A percentile compares a stretch with the other conserved stretches of the same genome.
phyloP scores from a whole-genome alignment of 495 filamentous ascomycete genomes.

The Aspergillus affinis region DNA sequence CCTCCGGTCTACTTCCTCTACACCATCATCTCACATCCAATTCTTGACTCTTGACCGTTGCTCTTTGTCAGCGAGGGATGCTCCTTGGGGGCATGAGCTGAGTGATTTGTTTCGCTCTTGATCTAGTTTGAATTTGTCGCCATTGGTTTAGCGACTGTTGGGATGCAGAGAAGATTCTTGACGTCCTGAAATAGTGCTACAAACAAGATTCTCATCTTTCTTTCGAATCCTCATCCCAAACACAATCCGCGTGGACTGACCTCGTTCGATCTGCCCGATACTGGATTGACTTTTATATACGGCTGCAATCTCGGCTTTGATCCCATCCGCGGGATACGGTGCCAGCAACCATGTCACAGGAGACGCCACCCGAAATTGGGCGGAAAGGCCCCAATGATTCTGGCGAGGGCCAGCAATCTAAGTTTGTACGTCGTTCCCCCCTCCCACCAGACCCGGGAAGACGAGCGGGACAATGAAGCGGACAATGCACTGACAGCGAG shows the following conservation, averaged over 20 bases:
- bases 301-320: too few relatives aligned
- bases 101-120: conserved; percentile 12
- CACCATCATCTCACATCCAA: not conserved
- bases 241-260: too few relatives aligned
- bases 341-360: conserved; percentile 4
- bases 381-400: conserved; percentile 2
- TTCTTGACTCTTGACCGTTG: not conserved
- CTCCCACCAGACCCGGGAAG: too few relatives aligned
- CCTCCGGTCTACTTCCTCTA: not conserved
- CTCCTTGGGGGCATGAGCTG: conserved; percentile 2
- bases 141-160: conserved; percentile 5
- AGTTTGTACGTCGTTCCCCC: not conserved
- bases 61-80: conserved; percentile 5
- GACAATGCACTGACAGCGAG: not conserved
- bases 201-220: not conserved
- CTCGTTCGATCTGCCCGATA: not conserved
- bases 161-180: not conserved
- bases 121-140: not conserved
- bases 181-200: not conserved
- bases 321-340: not conserved
- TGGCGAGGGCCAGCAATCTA: conserved; percentile 1
- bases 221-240: not conserved
- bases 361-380: not conserved
- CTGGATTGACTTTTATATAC: not conserved
- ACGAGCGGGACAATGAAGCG: not conserved